A percentile compares a stretch with the other conserved stretches of the same genome.
Evolutionary conservation across 495 filamentous ascomycete species (phyloP).

Genomic region (Ascodesmis nigricans): DNA sequence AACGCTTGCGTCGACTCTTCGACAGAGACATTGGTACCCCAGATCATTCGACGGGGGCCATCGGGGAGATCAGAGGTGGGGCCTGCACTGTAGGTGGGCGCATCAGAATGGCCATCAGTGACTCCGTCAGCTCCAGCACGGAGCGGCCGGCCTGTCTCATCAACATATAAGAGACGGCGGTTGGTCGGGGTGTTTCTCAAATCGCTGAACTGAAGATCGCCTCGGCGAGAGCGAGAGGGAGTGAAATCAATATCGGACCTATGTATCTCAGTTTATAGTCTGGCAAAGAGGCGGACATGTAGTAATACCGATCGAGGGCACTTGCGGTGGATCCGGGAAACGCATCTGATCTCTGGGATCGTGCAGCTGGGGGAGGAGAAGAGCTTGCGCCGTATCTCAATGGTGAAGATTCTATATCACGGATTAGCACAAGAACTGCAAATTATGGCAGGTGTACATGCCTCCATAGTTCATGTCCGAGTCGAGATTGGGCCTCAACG

Average conservation of each 20-base stretch:
- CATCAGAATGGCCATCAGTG: slow-evolving; percentile 13
- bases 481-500: slow-evolving; percentile 1
- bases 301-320: slow-evolving; percentile 2
- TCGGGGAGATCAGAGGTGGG: slow-evolving; percentile 65
- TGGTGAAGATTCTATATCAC: slow-evolving; percentile 16
- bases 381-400: slow-evolving; percentile 19
- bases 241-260: slow-evolving; percentile 5
- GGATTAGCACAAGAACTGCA: neutral
- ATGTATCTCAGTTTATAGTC: neutral
- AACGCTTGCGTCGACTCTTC: slow-evolving; percentile 67
- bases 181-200: slow-evolving; percentile 15
- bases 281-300: neutral
- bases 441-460: neutral
- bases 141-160: slow-evolving; percentile 18
- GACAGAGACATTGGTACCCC: slow-evolving; percentile 93
- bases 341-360: slow-evolving; percentile 10
- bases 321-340: slow-evolving; percentile 16
- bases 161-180: slow-evolving; percentile 20
- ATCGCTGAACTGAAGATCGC: slow-evolving; percentile 20
- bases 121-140: slow-evolving; percentile 6
- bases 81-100: slow-evolving; percentile 17
- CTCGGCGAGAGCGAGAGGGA: slow-evolving; percentile 17
- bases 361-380: slow-evolving; percentile 12
- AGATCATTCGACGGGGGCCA: slow-evolving; percentile 65
- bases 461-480: neutral